Evolutionary conservation across 2,329 filamentous ascomycete species (phyloP).

Genomic region (Teratosphaeria zuluensis): DNA sequence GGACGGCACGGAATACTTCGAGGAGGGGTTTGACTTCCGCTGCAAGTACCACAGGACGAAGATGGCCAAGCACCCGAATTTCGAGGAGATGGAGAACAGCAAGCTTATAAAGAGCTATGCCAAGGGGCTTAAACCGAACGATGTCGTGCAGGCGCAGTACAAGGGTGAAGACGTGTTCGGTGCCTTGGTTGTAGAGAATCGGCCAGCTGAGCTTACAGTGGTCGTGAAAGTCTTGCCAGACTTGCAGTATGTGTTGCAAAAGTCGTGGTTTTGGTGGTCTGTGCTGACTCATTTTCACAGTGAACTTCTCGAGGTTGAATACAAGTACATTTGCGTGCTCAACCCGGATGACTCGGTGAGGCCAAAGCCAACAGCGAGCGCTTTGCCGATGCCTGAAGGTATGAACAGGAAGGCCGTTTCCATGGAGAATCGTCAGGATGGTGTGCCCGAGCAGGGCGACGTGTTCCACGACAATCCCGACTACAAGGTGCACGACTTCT

Average conservation of each 20-base stretch:
- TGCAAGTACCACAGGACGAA: conserved; percentile 91
- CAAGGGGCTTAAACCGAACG: conserved; percentile 56
- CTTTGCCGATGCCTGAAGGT: conserved; percentile 56
- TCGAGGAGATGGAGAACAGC: conserved; percentile 58
- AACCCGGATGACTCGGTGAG: conserved; percentile 61
- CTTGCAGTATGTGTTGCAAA: conserved; percentile 49
- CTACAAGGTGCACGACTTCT: conserved; percentile 58
- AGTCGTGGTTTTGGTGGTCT: background rate
- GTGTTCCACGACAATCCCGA: conserved; percentile 36
- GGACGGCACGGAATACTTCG: conserved; percentile 84
- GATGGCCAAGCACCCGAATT: conserved; percentile 57
- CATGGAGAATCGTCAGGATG: conserved; percentile 40
- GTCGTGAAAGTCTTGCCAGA: conserved; percentile 76
- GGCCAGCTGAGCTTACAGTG: conserved; percentile 62
- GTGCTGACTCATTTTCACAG: conserved; percentile 31
- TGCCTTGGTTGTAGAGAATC: conserved; percentile 77
- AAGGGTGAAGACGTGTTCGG: conserved; percentile 81
- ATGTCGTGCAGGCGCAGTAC: conserved; percentile 80
- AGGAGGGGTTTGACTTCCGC: conserved; percentile 84
- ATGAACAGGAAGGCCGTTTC: conserved; percentile 39
- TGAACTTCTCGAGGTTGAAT: conserved; percentile 68
- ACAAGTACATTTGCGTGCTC: conserved; percentile 71
- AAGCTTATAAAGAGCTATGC: conserved; percentile 60
- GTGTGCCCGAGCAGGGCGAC: conserved; percentile 38
- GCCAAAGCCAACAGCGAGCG: conserved; percentile 64